These are phyloP conservation scores for Poronia punctata DNA, from an alignment of 495 filamentous ascomycete species.

Conservation along the genomic window DNA sequence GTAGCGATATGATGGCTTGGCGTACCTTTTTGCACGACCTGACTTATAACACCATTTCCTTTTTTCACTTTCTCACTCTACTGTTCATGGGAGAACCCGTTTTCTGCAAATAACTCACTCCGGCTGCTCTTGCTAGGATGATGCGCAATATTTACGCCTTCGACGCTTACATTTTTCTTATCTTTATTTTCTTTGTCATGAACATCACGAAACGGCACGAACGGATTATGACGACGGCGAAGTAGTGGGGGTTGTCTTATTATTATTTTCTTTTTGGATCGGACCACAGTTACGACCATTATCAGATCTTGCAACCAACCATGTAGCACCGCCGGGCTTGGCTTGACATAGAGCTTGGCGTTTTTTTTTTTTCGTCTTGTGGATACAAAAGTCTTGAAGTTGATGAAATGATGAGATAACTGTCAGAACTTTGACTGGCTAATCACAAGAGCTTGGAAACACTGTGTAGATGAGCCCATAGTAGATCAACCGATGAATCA, in stretches of 20 bases:
- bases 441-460: conserved; percentile 4
- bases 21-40: conserved; percentile 4
- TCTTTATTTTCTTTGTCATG: conserved; percentile 16
- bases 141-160: conserved; percentile 1
- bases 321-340: conserved; percentile 7
- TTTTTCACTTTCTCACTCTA: too few species aligned
- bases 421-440: conserved; percentile 6
- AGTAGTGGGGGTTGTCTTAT: too few species aligned
- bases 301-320: conserved; percentile 11
- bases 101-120: too few species aligned
- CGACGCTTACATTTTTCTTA: conserved; percentile 8
- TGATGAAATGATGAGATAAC: conserved; percentile 17
- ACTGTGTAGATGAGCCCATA: conserved; percentile 14
- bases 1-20: conserved; percentile 3
- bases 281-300: conserved; percentile 24
- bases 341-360: conserved; percentile 23
- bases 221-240: conserved; percentile 26
- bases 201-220: conserved; percentile 23
- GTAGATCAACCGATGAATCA: conserved; percentile 9
- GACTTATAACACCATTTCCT: not conserved
- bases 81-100: too few species aligned
- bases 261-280: too few species aligned
- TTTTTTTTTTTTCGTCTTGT: conserved; percentile 19
- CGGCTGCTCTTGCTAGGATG: not conserved
- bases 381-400: conserved; percentile 18